Conservation (phyloP, 2,329 filamentous ascomycete species). For the Diaporthe caulivora region DNA sequence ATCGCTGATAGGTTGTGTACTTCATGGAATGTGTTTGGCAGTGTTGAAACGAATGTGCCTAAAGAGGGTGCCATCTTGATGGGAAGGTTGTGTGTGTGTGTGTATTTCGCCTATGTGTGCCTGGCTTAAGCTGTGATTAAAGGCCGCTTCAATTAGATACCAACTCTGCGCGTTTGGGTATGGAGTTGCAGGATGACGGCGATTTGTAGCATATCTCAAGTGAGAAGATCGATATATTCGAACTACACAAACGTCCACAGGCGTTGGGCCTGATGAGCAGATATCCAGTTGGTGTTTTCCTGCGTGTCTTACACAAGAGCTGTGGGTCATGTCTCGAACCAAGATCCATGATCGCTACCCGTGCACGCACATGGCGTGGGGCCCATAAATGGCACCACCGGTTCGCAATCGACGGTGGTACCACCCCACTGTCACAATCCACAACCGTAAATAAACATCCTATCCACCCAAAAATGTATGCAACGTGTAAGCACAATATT, state of each 20-base stretch:
- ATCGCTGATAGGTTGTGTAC: not conserved
- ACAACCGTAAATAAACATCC: not conserved
- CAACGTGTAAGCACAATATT: not conserved
- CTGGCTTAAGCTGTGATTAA: not conserved
- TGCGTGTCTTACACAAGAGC: not conserved
- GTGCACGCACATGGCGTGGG: conserved; percentile 2
- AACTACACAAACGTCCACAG: not conserved
- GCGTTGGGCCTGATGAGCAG: not conserved
- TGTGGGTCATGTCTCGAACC: not conserved
- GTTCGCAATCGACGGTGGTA: not conserved
- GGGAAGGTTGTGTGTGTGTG: not conserved
- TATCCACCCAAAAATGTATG: not conserved
- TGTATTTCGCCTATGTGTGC: not conserved
- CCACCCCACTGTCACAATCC: not conserved
- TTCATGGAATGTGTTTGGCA: not conserved
- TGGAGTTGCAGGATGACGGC: not conserved
- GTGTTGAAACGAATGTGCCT: conserved; percentile 3
- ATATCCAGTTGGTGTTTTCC: not conserved
- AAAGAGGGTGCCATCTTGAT: conserved; percentile 2
- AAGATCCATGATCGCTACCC: not conserved
- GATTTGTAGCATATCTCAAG: not conserved
- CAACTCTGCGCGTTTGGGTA: not conserved
- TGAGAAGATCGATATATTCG: not conserved
- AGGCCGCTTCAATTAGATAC: not conserved
- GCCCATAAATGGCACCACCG: conserved; percentile 11